phyloP scores from a whole-genome alignment of 148 eudicot genomes.

The Silene conica region DNA sequence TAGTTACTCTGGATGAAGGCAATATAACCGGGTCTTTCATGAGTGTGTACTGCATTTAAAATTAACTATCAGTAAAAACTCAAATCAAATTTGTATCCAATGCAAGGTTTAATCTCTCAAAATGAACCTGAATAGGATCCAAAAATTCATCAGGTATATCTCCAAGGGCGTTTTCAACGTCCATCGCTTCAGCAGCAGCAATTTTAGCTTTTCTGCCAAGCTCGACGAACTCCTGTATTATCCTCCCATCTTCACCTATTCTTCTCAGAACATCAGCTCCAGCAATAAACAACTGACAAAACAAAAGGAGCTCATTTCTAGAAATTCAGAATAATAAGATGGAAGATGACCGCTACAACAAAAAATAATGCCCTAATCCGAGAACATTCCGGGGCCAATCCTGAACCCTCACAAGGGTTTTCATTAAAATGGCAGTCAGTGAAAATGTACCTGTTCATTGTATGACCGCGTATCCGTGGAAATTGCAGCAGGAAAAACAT shows the following conservation, averaged over 20 bases:
- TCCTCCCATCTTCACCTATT: conserved; percentile 79
- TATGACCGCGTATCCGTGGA: conserved; percentile 93
- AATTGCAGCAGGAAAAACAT: conserved; percentile 82
- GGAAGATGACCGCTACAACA: not conserved
- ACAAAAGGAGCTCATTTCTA: not conserved
- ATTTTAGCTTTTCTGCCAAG: conserved; percentile 80
- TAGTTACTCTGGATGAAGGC: conserved; percentile 80
- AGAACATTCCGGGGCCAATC: too few species aligned
- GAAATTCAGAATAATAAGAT: not conserved
- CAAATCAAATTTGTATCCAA: not conserved
- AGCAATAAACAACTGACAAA: conserved; percentile 71
- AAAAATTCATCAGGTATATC: conserved; percentile 98
- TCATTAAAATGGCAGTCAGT: not conserved
- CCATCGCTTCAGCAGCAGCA: conserved; percentile 94
- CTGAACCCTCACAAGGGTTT: not conserved
- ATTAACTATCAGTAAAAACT: not conserved
- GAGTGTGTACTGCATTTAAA: conserved; percentile 76
- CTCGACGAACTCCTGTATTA: conserved; percentile 68
- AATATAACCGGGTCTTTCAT: conserved; percentile 96
- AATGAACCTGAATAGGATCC: conserved; percentile 83
- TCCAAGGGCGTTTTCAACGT: conserved; percentile 89
- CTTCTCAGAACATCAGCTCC: conserved; percentile 74
- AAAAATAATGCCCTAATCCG: conserved; percentile 1
- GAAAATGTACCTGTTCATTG: conserved; percentile 70
- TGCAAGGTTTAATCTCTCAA: not conserved